Conservation (phyloP, 2,329 filamentous ascomycete species). For the Drechslerella stenobrocha region DNA sequence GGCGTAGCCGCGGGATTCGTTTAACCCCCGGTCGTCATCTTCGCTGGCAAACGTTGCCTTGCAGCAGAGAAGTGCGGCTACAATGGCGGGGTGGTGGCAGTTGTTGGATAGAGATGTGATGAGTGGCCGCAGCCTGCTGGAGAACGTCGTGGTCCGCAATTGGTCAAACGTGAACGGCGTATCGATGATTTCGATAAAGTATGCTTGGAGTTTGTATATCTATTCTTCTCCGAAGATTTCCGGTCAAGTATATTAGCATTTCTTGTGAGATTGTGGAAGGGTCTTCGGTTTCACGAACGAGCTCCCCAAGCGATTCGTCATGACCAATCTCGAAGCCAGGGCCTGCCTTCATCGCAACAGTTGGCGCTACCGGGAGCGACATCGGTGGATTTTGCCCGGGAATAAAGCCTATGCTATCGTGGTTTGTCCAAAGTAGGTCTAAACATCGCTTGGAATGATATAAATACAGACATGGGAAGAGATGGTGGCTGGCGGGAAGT, state of each 20-base stretch:
- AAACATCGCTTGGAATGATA: conserved; percentile 7
- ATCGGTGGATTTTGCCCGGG: no score
- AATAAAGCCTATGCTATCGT: conserved; percentile 27
- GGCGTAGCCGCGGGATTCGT: conserved; percentile 45
- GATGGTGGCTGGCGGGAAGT: conserved; percentile 19
- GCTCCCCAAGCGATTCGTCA: conserved; percentile 39
- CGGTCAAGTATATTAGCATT: not conserved
- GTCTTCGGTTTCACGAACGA: conserved; percentile 22
- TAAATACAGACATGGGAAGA: not conserved
- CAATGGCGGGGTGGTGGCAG: conserved; percentile 43
- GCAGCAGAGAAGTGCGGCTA: conserved; percentile 45
- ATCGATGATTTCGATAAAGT: conserved; percentile 45
- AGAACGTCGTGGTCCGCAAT: conserved; percentile 40
- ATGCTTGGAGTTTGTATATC: conserved; percentile 44
- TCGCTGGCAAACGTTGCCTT: conserved; percentile 45
- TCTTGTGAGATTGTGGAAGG: conserved; percentile 18
- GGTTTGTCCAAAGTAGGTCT: not conserved
- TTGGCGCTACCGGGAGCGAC: conserved; percentile 9
- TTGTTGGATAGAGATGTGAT: conserved; percentile 38
- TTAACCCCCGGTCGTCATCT: conserved; percentile 43
- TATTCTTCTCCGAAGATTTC: not conserved
- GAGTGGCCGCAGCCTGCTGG: conserved; percentile 34
- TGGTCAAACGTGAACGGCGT: conserved; percentile 46
- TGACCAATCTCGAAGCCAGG: conserved; percentile 25
- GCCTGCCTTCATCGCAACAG: conserved; percentile 18